Evolutionary conservation across 1,284 basidiomycete species (phyloP), one percentile per base, ranked within the genome.

Genomic region (Thelephora terrestris): DNA sequence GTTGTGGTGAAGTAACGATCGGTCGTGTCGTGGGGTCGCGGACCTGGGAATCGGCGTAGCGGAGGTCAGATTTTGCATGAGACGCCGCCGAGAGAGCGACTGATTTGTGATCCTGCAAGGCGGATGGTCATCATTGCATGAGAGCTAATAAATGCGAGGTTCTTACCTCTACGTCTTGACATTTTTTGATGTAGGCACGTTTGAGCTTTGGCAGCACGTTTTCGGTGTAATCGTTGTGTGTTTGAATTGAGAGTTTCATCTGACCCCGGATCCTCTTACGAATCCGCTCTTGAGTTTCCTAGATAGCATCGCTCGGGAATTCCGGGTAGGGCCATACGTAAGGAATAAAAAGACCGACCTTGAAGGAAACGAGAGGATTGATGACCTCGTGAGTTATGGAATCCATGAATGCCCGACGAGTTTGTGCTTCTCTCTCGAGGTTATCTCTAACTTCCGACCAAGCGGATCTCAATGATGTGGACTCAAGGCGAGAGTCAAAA

Each of bases 231-330:
- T 93, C 90, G 25, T 75, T 74, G 64, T 93, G 91, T 17, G 81
- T 77, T 50, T 65, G 57, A 14, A 72, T 71, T 0, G 90, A 88
- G 7, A 78, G 76, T 63, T 90, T 92, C 53, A 92, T 66, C 59
- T 92, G 90, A 55, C 93, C 90, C 57, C 85, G 86, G 61, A 95
- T 86, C n/a, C 88, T 80, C 61, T 87, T 88, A 25, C 87, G 76
- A 23, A 90, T 92, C 36, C 91, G 78, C 48, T 88, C 85, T 70
- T 94, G 91, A 7, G 83, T 85, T 54, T 92, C 90, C 83, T 90
- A 52, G 39, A 37, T 27, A 44, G 18, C 27, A 45, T 23, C 25
- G 16, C 6, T 43, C 43, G 36, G 45, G 47, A 48, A 50, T 27
- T 45, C 18, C 45, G 24, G 48, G 27, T 21, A 35, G 21, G 45